Evolutionary conservation across 2,329 filamentous ascomycete species (phyloP).

Genomic region (Phialophora verrucosa): DNA sequence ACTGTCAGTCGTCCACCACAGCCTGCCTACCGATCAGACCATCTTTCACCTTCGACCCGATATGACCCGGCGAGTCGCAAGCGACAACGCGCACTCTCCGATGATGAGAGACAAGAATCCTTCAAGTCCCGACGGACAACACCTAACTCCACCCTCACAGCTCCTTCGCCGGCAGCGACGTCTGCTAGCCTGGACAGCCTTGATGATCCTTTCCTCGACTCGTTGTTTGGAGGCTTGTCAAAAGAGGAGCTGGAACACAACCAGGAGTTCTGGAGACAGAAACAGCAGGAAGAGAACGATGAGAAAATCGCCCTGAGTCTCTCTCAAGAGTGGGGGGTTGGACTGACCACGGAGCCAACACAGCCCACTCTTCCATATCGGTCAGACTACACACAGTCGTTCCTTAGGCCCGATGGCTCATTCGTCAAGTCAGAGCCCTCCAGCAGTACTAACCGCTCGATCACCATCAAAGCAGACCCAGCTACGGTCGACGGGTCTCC

Average conservation of each 20-base stretch:
- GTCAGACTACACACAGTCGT: conserved; percentile 32
- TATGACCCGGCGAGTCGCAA: conserved; percentile 32
- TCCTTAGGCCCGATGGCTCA: conserved; percentile 33
- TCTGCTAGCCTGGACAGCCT: conserved; percentile 32
- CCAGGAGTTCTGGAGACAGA: conserved; percentile 30
- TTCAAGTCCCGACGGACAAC: conserved; percentile 38
- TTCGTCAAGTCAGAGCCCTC: conserved; percentile 20
- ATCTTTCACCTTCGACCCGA: conserved; percentile 17
- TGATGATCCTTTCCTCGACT: conserved; percentile 28
- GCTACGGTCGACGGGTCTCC: background rate
- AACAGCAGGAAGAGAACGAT: conserved; percentile 37
- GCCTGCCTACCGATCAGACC: background rate
- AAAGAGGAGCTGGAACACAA: conserved; percentile 29
- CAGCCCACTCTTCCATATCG: conserved; percentile 1
- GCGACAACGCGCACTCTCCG: conserved; percentile 31
- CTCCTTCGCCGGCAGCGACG: conserved; percentile 24
- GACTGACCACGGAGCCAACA: conserved; percentile 22
- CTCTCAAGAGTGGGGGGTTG: conserved; percentile 42
- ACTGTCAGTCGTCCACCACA: conserved; percentile 9
- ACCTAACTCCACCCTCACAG: conserved; percentile 28
- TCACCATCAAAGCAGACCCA: conserved; percentile 15
- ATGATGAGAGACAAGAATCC: conserved; percentile 19
- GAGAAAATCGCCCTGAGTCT: conserved; percentile 47
- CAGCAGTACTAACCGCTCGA: background rate
- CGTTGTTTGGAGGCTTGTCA: conserved; percentile 27